Conservation (phyloP, 2,329 filamentous ascomycete genomes). For the Paraconiothyrium brasiliense region DNA sequence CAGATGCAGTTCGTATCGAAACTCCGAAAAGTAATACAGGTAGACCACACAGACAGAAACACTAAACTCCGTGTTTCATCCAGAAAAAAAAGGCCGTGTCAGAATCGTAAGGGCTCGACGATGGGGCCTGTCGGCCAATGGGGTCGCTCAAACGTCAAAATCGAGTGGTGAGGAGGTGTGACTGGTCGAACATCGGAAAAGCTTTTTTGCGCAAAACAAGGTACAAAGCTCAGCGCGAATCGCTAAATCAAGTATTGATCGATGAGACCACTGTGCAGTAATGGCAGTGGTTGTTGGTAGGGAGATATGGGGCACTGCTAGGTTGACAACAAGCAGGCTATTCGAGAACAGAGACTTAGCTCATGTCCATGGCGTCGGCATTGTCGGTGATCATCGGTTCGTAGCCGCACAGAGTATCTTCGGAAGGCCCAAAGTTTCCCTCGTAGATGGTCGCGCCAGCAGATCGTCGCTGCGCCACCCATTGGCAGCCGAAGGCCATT, state of each 20-base stretch:
- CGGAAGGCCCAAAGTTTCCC: conserved; percentile 89
- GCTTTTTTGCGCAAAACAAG: not conserved
- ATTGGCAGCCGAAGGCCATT: conserved; percentile 75
- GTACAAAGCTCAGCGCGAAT: conserved; percentile 5
- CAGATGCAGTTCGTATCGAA: conserved; percentile 20
- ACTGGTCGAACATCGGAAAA: not conserved
- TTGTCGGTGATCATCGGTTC: conserved; percentile 41
- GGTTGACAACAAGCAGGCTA: conserved; percentile 10
- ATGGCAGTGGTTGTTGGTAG: not conserved
- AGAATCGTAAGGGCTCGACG: conserved; percentile 14
- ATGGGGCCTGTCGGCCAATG: not conserved
- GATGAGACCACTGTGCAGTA: not conserved
- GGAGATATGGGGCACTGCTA: conserved; percentile 10
- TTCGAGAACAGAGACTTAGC: conserved; percentile 30
- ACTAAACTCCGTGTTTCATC: conserved; percentile 13
- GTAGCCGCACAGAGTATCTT: conserved; percentile 62
- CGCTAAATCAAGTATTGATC: not conserved
- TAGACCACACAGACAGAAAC: conserved; percentile 5
- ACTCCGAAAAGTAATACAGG: conserved; percentile 3
- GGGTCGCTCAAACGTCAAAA: not conserved
- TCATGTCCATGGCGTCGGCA: conserved; percentile 70
- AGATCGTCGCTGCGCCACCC: conserved; percentile 79
- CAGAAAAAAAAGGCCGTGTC: conserved; percentile 6
- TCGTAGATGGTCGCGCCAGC: conserved; percentile 96
- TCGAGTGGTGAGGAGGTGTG: conserved; percentile 6